Conservation (phyloP, 192 early-diverging fungal species). For the Linnemannia elongata region DNA sequence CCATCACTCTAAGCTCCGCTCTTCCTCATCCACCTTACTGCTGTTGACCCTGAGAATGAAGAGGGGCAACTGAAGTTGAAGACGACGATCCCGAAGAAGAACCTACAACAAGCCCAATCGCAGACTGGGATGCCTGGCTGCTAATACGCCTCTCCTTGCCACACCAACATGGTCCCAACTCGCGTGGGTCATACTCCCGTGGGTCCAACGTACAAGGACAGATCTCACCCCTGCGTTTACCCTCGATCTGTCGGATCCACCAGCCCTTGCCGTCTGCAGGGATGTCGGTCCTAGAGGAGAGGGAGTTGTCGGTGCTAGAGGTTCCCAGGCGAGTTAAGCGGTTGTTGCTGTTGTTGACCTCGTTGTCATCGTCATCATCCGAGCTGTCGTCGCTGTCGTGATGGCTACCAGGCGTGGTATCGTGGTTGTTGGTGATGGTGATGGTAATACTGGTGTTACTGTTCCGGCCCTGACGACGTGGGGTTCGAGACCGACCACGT, state of each 20-base stretch:
- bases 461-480: background rate
- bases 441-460: background rate
- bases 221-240: constrained; percentile 34
- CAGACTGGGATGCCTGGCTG: background rate
- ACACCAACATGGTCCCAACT: constrained; percentile 33
- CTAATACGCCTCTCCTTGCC: constrained; percentile 24
- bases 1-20: too few species aligned
- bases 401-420: background rate
- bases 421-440: background rate
- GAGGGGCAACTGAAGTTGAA: background rate
- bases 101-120: background rate
- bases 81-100: background rate
- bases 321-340: background rate
- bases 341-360: background rate
- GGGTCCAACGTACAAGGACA: constrained; percentile 25
- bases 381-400: background rate
- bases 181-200: background rate
- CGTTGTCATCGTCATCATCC: background rate
- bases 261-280: constrained; percentile 42
- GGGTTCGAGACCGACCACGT: background rate
- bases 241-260: constrained; percentile 52
- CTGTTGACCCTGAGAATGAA: background rate
- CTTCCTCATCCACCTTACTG: background rate
- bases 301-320: background rate
- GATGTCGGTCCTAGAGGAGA: constrained; percentile 20